Evolutionary conservation across 257 asterid genomes (phyloP).

Genomic region (Parsonsia alboflavescens): DNA sequence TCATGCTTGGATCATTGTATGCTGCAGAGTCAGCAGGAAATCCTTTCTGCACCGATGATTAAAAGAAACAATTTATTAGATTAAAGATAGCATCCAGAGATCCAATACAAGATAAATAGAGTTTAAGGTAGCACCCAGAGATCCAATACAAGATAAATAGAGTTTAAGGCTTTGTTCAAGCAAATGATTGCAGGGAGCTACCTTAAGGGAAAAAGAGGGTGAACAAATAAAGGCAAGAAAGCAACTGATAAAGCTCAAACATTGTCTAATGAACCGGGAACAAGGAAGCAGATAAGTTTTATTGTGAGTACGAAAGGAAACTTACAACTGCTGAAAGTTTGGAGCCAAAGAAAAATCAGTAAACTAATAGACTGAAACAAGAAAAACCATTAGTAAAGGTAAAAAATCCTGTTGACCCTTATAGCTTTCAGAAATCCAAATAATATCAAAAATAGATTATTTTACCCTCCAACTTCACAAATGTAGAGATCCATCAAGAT

Average conservation of each 20-base stretch:
- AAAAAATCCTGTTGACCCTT: not conserved
- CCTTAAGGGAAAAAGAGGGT: not conserved
- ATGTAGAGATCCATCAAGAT: too few species aligned
- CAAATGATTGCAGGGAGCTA: not conserved
- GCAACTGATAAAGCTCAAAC: not conserved
- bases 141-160: not conserved
- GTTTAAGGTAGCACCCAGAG: not conserved
- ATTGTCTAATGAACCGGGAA: not conserved
- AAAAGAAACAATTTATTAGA: not conserved
- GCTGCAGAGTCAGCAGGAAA: conserved; percentile 81
- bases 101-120: not conserved
- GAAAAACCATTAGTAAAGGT: not conserved
- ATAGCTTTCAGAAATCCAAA: too few species aligned
- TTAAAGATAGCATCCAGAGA: not conserved
- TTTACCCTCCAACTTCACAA: too few species aligned
- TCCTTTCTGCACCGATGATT: conserved; percentile 69
- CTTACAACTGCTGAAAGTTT: not conserved
- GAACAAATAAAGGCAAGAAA: not conserved
- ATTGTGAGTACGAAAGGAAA: not conserved
- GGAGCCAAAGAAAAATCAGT: not conserved
- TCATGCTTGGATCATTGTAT: conserved; percentile 77
- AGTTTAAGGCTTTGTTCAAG: not conserved
- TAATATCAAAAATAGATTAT: too few species aligned
- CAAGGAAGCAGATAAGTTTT: not conserved
- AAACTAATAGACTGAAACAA: not conserved